Base-by-base conservation (phyloP, 805 yeast genomes). In the Candida boleticola region DNA sequence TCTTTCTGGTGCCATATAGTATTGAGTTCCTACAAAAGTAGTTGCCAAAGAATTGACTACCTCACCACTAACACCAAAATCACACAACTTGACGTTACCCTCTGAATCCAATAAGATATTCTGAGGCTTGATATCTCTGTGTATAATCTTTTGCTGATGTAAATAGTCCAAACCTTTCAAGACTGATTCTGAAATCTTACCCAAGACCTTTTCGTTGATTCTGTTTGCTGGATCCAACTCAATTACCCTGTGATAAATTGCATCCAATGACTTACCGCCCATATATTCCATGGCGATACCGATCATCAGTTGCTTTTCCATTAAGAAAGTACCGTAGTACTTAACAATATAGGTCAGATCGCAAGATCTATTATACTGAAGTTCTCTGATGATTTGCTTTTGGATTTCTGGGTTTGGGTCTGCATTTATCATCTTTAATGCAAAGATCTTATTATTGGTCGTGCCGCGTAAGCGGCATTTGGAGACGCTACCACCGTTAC, bases 1-100 rank as follows among this genome's bases (percentile, higher is more conserved):
- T 53, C 99, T 76, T 63, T 93, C 99, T 0, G 99, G 99, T 0
- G 99, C 98, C 99, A 93, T 93, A 63, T 93, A 93, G 60, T 88
- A 92, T 9, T 96, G 90, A 0, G 99, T 93, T 2, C 99, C 99
- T 0, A 97, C 93, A 58, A 90, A 93, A 0, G 99, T 93, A 1
- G 96, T 88, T 1, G 98, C 98, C 36, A 93, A 70, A 0, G 97
- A 89, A 61, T 93, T 85, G 25, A 92, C 96, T 16, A 93, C 96
- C 57, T 89, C 97, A 9, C 99, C 99, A 57, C 95, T 84, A 21
- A 93, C 99, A 17, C 99, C 99, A 68, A 93, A 93, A 66, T 93
- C 99, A 66, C 98, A 92, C 40, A 93, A 68, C 60, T 93, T 93
- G 39, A 92, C 90, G 55, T 85, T 83, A 2, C 99, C 99, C 16